Base-by-base conservation (phyloP, 768 basidiomycete genomes). In the Amanita thiersii region DNA sequence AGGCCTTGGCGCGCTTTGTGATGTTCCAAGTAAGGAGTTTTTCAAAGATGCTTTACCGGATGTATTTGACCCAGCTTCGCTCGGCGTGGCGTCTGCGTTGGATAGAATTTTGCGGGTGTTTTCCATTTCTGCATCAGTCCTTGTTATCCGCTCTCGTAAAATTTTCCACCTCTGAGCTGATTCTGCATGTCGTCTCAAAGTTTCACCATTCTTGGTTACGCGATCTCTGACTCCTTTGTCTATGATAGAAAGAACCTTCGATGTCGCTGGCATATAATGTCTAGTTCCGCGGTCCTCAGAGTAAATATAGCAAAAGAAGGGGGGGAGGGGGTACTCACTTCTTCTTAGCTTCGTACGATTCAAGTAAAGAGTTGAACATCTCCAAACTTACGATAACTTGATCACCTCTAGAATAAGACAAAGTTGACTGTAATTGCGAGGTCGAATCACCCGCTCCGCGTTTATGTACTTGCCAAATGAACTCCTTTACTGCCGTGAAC, bases 121-220 rank as follows among this genome's bases (percentile, higher is more conserved):
- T 47, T 83, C 81, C 86, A 96, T 86, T 48, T 92, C 89, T 19
- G 68, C 62, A 50, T 93, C 89, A 8, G 88, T 87, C 43, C 86
- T 69, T 15, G 72, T 54, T 51, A 96, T 90, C 38, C 87, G 77
- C 41, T 90, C 86, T 47, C 74, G 74, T 24, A 96, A 65, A 49
- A 73, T 79, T 47, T 74, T 73, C 91, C 91, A 96, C 37, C 89
- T 73, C 50, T 85, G 79, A 14, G 82, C 84, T 47, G 89, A 89
- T 53, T 96, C 93, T 2, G 86, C 84, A 56, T 89, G 88, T 50
- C 90, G 70, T 46, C 93, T 74, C 37, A 98, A 63, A 24, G 90
- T 90, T 64, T 97, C 94, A 1, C 94, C 94, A 49, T 97, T 98
- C 74, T 91, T 93, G 15, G 93, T 97, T 4, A 91, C 83, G 42